phyloP scores from a whole-genome alignment of 768 basidiomycete genomes.

The Pleurotus tuoliensis region DNA sequence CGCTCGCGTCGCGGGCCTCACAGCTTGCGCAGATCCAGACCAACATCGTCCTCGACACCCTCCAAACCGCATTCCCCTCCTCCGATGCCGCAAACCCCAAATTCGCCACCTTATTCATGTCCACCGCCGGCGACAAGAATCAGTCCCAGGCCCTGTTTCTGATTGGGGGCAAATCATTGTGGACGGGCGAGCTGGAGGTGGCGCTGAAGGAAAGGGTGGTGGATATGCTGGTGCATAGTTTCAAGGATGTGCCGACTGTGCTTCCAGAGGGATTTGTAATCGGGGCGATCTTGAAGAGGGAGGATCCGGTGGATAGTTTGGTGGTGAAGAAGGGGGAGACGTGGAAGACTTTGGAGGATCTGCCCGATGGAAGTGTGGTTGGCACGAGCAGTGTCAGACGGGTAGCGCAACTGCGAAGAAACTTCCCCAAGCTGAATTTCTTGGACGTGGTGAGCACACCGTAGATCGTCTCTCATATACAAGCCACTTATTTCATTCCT shows the following conservation, averaged over 20 bases:
- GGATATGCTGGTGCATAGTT: constrained; percentile 89
- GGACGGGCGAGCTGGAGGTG: constrained; percentile 97
- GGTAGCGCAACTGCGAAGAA: constrained; percentile 83
- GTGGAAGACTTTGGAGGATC: constrained; percentile 74
- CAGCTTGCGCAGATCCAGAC: constrained; percentile 91
- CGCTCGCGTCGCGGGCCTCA: constrained; percentile 82
- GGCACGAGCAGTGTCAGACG: constrained; percentile 93
- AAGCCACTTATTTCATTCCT: not conserved
- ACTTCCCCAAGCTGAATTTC: constrained; percentile 74
- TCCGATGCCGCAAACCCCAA: constrained; percentile 27
- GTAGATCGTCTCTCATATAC: not conserved
- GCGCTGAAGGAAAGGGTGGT: constrained; percentile 66
- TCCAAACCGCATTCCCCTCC: constrained; percentile 54
- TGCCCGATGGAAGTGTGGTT: constrained; percentile 87
- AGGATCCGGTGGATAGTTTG: constrained; percentile 85
- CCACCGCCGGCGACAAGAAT: constrained; percentile 85
- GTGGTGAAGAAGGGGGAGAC: constrained; percentile 71
- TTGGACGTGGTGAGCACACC: constrained; percentile 75
- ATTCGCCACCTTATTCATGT: constrained; percentile 44
- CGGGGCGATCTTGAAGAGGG: constrained; percentile 80
- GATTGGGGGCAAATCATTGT: constrained; percentile 86
- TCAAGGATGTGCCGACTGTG: constrained; percentile 91
- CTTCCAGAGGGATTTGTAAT: constrained; percentile 83
- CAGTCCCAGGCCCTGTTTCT: constrained; percentile 84
- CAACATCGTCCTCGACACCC: constrained; percentile 64